Evolutionary conservation across 352 stramenopile species (phyloP), one percentile per base, ranked within the genome.

Genomic region (Phytophthora fragariaefolia): DNA sequence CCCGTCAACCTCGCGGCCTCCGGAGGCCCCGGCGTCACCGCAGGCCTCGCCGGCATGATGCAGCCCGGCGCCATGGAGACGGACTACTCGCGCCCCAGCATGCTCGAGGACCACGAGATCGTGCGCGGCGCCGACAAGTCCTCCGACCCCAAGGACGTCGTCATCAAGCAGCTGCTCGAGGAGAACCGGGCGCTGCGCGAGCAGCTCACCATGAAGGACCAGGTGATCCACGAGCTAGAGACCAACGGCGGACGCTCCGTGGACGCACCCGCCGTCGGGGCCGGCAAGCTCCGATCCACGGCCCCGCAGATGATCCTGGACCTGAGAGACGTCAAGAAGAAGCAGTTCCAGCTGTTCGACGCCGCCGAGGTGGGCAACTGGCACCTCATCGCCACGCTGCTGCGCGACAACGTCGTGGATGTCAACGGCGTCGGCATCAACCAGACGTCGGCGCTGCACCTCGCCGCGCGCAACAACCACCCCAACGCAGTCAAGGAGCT

Each of bases 321-420:
- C 54, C 48, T 96, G 58, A 74, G 87, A 57, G 85, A 96, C 45
- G 81, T 96, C 5, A 93, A 93, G 71, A 93, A 96, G 74, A 96
- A 96, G 76, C 87, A 96, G 57, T 92, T 96, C 56, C 87, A 96
- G 66, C 72, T 96, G 17, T 96, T 94, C 45, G 87, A 96, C 63
- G 87, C 87, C 0, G 87, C 86, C 0, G 87, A 96, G 78, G 80
- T 94, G 32, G 87, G 87, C 67, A 94, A 96, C 54, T 90, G 77
- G 76, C 85, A 93, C 58, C 56, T 94, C 10, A 92, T 96, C 61
- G 78, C 84, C 2, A 96, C 85, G 24, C 58, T 96, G 22, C 64
- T 96, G 42, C 76, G 82, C 13, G 87, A 96, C 62, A 94, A 94
- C 23, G 84, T 96, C 2, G 83, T 96, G 34, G 87, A 96, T 57